A percentile compares a stretch with the other conserved stretches of the same genome.
Evolutionary conservation across 108 stramenopile genomes (phyloP).

Genomic region (Aurantiochytrium sp.): DNA sequence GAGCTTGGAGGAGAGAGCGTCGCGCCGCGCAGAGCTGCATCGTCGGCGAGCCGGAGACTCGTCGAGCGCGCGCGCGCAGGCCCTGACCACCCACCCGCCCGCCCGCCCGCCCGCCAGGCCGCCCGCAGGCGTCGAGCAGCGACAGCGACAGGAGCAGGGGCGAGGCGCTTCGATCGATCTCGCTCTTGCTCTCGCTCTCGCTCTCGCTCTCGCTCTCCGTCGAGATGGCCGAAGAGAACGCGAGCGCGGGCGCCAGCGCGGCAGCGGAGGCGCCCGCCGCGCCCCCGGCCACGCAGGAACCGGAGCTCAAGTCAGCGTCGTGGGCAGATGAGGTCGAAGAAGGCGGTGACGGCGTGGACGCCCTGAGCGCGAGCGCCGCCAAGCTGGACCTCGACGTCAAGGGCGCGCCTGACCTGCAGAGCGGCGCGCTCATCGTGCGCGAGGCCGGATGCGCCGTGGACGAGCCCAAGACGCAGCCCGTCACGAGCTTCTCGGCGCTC

Average conservation of each 20-base stretch:
- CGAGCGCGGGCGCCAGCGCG: too few species aligned
- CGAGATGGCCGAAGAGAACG: neutral
- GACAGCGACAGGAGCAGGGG: neutral
- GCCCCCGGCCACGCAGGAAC: neutral
- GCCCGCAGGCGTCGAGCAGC: neutral
- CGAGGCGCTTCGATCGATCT: neutral
- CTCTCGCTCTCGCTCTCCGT: neutral
- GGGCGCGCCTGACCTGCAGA: slow-evolving; percentile 4
- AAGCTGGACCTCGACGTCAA: slow-evolving; percentile 14
- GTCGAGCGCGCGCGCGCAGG: too few species aligned
- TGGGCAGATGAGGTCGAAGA: slow-evolving; percentile 10
- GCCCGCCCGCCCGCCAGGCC: too few species aligned
- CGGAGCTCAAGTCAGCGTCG: neutral
- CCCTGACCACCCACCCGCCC: too few species aligned
- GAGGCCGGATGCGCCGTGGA: neutral
- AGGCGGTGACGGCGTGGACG: neutral
- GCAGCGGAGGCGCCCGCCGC: neutral
- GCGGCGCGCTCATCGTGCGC: neutral
- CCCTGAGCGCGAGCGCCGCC: neutral
- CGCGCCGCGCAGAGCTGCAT: too few species aligned
- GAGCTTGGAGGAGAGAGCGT: too few species aligned
- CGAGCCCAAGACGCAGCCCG: neutral
- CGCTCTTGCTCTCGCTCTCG: neutral
- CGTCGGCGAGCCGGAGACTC: too few species aligned
- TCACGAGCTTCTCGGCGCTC: slow-evolving; percentile 12